A percentile compares a stretch with the other conserved stretches of the same genome.
These are phyloP conservation scores for Flaveria trinervia DNA, from an alignment of 129 eudicot species.

Conservation along the genomic window DNA sequence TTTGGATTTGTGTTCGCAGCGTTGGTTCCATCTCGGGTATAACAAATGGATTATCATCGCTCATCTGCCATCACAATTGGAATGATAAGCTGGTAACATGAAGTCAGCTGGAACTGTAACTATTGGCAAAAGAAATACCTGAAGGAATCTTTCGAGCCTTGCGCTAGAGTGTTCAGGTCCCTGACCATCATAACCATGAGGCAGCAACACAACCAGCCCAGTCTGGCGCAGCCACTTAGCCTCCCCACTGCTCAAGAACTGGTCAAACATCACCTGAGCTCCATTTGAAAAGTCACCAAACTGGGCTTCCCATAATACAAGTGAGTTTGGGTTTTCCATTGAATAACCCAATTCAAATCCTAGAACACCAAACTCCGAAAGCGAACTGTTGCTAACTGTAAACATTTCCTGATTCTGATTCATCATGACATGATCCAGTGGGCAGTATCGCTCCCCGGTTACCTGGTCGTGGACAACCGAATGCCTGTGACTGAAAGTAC, in stretches of 20 bases:
- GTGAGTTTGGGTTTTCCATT: constrained; percentile 94
- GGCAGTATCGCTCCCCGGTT: constrained; percentile 87
- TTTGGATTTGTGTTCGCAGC: constrained; percentile 83
- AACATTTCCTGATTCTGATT: constrained; percentile 89
- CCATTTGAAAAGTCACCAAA: constrained; percentile 96
- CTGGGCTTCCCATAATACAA: constrained; percentile 98
- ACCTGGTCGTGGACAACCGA: constrained; percentile 90
- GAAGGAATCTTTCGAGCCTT: constrained; percentile 94
- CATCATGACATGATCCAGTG: constrained; percentile 68
- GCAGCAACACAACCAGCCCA: constrained; percentile 85
- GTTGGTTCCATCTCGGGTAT: constrained; percentile 98
- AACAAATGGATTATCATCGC: constrained; percentile 80
- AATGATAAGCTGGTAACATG: not conserved
- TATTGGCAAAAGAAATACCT: constrained; percentile 40
- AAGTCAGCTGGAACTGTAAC: not conserved
- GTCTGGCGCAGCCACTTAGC: constrained; percentile 95
- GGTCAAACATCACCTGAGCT: constrained; percentile 96
- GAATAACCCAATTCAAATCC: constrained; percentile 97
- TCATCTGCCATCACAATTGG: constrained; percentile 58
- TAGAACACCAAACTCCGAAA: constrained; percentile 92
- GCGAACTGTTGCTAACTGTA: constrained; percentile 98
- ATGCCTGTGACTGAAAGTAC: constrained; percentile 96
- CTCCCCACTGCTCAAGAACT: constrained; percentile 94
- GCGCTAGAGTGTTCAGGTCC: constrained; percentile 99
- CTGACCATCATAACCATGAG: constrained; percentile 99